Evolutionary conservation across 768 basidiomycete genomes (phyloP), one percentile per base, ranked within the genome.

Genomic region (Gloeophyllum trabeum): DNA sequence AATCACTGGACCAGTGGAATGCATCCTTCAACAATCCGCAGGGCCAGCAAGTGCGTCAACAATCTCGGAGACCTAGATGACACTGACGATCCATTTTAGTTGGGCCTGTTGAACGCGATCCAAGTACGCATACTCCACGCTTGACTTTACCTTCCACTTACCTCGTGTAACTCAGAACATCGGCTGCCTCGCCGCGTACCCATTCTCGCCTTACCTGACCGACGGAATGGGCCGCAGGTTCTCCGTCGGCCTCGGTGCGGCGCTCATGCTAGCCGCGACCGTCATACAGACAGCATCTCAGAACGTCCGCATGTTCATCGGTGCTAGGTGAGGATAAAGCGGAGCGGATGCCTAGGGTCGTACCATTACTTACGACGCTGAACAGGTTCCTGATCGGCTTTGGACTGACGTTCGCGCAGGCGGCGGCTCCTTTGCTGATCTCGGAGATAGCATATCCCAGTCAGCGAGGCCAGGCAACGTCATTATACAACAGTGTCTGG

Each of bases 361-460:
- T n/a, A n/a, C n/a, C n/a, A n/a, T n/a, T n/a, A 44, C 46, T 41
- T 22, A 34, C 18, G 36, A 24, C 30, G 34, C 37, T 32, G 10
- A 16, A 22, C 35, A 48, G 36, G 26, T 48, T 43, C 39, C 26
- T 43, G 41, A 43, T 61, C 44, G 62, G 61, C 30, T 59, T 63
- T 48, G 61, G 61, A 35, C 47, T 57, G n/a, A 44, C 52, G 12
- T 55, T 63, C 37, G 53, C 57, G 26, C 47, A 48, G 23, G 56
- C 55, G 46, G 60, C 63, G 26, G 62, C 67, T n/a, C 67, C 67
- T 1, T 48, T 66, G 38, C 53, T 68, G 22, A 55, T 67, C 46
- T 62, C 63, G 38, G 67, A 70, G 53, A 48, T 69, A 20, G 59
- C 66, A 4, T 66, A 63, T 51, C 65, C 67, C 13, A 58, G 61